Base-by-base conservation (phyloP, 257 asterid genomes). In the Coffea canephora region DNA sequence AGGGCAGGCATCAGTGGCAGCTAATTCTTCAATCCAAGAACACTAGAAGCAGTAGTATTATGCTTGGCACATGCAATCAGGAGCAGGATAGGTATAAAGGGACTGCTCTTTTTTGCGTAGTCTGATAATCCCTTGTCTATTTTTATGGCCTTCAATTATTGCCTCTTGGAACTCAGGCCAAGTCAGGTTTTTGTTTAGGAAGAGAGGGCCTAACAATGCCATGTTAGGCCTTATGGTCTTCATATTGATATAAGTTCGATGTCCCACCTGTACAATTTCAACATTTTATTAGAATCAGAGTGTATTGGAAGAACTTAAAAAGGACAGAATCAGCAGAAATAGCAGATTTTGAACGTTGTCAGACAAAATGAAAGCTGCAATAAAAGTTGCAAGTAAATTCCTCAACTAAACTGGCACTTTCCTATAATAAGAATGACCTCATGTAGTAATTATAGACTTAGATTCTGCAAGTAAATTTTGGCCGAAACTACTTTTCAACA, bases 41-140 rank as follows among this genome's bases (percentile, higher is more conserved):
- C 14, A 48, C 5, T 39, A 23, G 34, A 31, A 31, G 34, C 34
- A 31, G 43, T 52, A 46, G 1, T 3, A 70, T 91, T 84, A 88
- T 52, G 92, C 87, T 62, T 73, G 86, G 87, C 97, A 95, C 99
- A 93, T 95, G 87, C 99, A 95, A 85, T 95, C 97, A 1, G 98
- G 97, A 48, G 97, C 97, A 48, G 99, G 99, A 49, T 95, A 95
- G 1, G 99, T 93, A 15, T 89, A 95, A 31, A 95, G 87, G 31
- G 98, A 93, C 81, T 95, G 98, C 62, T 82, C 74, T 16, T 94
- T 86, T 80, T 88, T 95, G 41, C 98, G 94, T 72, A 87, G 79
- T 80, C 94, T 82, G 87, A 93, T 83, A 80, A 88, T 92, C 75
- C 99, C 99, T 85, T 93, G 98, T 87, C 99, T 82, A 86, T 82